Percentiles rank a stretch among this genome's conserved stretches.
Evolutionary conservation across 257 asterid species (phyloP).

Genomic region (Lycium ferocissimum): DNA sequence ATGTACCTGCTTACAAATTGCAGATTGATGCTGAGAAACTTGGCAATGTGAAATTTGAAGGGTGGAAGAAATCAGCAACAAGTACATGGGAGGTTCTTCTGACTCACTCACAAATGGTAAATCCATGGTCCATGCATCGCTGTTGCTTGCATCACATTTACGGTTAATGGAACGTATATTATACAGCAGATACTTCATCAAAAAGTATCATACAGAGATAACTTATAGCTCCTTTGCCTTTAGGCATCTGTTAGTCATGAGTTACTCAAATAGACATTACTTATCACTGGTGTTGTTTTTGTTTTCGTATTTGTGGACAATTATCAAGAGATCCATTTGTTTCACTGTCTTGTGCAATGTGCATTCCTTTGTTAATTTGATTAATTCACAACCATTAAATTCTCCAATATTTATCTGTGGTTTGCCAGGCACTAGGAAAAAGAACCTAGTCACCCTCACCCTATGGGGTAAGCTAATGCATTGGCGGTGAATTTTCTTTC

Average conservation of each 20-base stretch:
- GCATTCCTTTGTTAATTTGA: neutral
- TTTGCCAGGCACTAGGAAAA: neutral
- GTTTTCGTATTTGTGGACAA: neutral
- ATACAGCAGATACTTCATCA: conserved; percentile 9
- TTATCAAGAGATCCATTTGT: neutral
- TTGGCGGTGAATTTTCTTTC: neutral
- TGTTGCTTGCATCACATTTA: neutral
- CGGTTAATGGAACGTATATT: neutral
- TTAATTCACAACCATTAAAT: conserved; percentile 12
- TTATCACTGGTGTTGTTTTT: neutral
- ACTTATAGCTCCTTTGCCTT: neutral
- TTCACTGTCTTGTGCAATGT: conserved; percentile 5
- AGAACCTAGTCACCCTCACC: neutral
- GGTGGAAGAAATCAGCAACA: conserved; percentile 58
- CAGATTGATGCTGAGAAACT: conserved; percentile 61
- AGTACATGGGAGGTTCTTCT: conserved; percentile 66
- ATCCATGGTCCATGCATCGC: conserved; percentile 27
- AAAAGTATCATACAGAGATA: neutral
- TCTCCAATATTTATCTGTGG: conserved; percentile 20
- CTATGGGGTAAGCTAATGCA: neutral
- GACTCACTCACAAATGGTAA: conserved; percentile 93
- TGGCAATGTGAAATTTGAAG: conserved; percentile 64
- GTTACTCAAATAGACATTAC: neutral
- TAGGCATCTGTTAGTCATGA: neutral
- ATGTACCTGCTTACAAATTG: conserved; percentile 69